Evolutionary conservation across 1,139 yeast species (phyloP).

Genomic region (Debaryomyces singareniensis): DNA sequence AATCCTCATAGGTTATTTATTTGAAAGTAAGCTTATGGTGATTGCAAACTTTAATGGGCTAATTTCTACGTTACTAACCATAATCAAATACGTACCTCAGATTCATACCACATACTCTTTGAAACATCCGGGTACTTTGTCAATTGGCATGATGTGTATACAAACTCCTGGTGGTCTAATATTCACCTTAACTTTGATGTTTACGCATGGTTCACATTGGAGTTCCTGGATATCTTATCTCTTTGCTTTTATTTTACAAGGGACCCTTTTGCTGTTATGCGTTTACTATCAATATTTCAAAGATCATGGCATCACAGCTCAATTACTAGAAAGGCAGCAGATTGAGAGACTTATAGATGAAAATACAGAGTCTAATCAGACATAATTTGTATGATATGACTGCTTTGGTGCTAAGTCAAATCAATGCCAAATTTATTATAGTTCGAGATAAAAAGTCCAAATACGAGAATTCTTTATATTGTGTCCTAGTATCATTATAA

Average conservation of each 20-base stretch:
- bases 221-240: constrained; percentile 81
- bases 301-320: constrained; percentile 22
- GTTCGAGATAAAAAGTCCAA: no score
- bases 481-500: no score
- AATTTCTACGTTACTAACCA: constrained; percentile 54
- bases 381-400: no score
- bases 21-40: constrained; percentile 14
- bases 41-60: constrained; percentile 63
- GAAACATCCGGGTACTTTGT: constrained; percentile 76
- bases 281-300: constrained; percentile 32
- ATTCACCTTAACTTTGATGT: constrained; percentile 65
- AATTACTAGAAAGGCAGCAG: constrained; percentile 24
- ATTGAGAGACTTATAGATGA: constrained; percentile 27
- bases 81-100: constrained; percentile 77
- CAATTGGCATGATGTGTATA: constrained; percentile 75
- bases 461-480: no score
- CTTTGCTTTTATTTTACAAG: constrained; percentile 66
- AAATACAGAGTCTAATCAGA: constrained; percentile 13
- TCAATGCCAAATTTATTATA: no score
- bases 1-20: constrained; percentile 21
- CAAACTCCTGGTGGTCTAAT: constrained; percentile 89
- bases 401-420: no score
- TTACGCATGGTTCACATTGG: constrained; percentile 78
- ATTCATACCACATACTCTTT: constrained; percentile 60
- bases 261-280: constrained; percentile 29